phyloP scores from a whole-genome alignment of 2,329 filamentous ascomycete genomes.

The Colletotrichum siamense region DNA sequence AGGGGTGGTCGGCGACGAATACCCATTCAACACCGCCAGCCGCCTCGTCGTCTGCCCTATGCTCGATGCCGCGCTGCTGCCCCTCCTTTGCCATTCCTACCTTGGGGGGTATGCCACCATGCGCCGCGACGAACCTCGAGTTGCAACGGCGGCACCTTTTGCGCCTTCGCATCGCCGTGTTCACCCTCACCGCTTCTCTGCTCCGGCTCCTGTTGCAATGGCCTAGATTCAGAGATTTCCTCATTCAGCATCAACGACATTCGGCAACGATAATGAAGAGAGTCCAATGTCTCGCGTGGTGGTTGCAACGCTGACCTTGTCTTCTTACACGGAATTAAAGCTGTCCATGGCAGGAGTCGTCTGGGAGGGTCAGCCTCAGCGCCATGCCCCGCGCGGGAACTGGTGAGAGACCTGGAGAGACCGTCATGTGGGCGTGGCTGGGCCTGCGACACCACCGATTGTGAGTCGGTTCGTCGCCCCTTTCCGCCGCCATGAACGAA shows the following conservation, averaged over 20 bases:
- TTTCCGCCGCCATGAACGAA: not conserved
- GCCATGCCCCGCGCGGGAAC: constrained; percentile 14
- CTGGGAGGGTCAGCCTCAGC: constrained; percentile 11
- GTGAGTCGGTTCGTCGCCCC: constrained; percentile 3
- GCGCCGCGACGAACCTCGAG: constrained; percentile 2
- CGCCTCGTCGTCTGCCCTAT: constrained; percentile 4
- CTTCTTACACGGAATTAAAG: not conserved
- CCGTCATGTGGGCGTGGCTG: constrained; percentile 7
- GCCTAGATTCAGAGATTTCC: not conserved
- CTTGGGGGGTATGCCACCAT: not conserved
- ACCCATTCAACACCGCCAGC: not conserved
- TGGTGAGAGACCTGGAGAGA: not conserved
- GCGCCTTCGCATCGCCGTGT: not conserved
- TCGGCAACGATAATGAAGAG: not conserved
- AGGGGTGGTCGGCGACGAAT: not conserved
- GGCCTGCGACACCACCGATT: not conserved
- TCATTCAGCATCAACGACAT: not conserved
- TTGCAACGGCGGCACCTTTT: not conserved
- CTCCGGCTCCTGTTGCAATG: not conserved
- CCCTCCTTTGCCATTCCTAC: constrained; percentile 1
- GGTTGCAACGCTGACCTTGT: constrained; percentile 20
- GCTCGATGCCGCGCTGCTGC: constrained; percentile 28
- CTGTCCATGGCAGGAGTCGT: not conserved
- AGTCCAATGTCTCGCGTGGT: constrained; percentile 16
- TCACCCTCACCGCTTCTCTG: constrained; percentile 11